Evolutionary conservation across 2,329 filamentous ascomycete species (phyloP).

Genomic region (Cladophialophora chaetospira): DNA sequence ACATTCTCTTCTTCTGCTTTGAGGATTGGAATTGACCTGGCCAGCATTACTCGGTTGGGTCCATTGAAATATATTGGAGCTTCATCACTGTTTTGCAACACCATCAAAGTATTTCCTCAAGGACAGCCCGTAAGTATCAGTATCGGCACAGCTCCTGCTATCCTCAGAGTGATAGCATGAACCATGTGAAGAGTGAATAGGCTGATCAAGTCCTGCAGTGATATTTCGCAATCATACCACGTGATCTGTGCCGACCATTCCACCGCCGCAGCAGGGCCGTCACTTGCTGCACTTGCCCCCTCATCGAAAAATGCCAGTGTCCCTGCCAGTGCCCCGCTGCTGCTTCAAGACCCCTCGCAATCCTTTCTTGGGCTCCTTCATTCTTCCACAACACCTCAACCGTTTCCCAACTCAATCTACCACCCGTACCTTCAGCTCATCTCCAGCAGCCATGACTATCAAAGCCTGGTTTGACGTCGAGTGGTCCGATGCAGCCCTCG

Average conservation of each 20-base stretch:
- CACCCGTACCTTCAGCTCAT: conserved; percentile 29
- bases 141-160: neutral
- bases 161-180: neutral
- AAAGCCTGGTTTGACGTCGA: conserved; percentile 77
- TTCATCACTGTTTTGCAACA: too few species aligned
- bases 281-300: conserved; percentile 1
- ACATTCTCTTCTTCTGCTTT: neutral
- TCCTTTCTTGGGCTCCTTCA: conserved; percentile 7
- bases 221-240: neutral
- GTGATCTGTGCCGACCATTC: too few species aligned
- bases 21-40: conserved; percentile 3
- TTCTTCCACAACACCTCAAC: conserved; percentile 8
- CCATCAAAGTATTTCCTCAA: too few species aligned
- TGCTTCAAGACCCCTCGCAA: neutral
- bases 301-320: conserved; percentile 3
- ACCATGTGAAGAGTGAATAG: neutral
- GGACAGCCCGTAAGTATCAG: neutral
- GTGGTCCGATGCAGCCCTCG: conserved; percentile 58
- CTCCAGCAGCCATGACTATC: conserved; percentile 73
- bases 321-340: neutral
- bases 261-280: too few species aligned
- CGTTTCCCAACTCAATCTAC: conserved; percentile 13
- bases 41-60: neutral
- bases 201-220: conserved; percentile 6
- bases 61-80: too few species aligned